Evolutionary conservation across 768 basidiomycete species (phyloP).

Genomic region (Naganishia friedmannii): DNA sequence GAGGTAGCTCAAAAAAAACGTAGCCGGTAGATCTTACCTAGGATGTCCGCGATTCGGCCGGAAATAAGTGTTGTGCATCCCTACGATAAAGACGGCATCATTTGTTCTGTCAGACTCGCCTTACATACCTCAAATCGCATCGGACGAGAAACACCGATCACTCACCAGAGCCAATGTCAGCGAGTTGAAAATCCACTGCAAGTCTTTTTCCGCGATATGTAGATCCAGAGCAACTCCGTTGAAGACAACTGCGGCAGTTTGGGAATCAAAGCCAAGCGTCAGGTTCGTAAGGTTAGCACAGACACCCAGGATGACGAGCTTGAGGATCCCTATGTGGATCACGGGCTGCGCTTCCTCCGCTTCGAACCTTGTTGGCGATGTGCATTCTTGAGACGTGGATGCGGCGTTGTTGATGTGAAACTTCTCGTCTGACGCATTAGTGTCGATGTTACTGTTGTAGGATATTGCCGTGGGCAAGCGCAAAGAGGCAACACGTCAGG

Average conservation of each 20-base stretch:
- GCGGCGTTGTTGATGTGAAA: no score
- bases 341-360: not conserved
- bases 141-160: no score
- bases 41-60: not conserved
- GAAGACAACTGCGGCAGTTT: not conserved
- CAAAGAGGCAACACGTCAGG: no score
- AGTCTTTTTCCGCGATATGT: not conserved
- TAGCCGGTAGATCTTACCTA: not conserved
- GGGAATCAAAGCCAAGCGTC: not conserved
- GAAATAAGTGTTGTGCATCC: not conserved
- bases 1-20: no score
- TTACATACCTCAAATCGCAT: no score
- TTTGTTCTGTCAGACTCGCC: no score
- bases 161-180: not conserved
- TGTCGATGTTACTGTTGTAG: no score
- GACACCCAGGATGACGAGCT: not conserved
- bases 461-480: no score
- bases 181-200: slow-evolving; percentile 16
- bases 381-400: not conserved
- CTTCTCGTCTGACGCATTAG: no score
- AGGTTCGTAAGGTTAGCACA: not conserved
- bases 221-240: not conserved
- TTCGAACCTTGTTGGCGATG: not conserved
- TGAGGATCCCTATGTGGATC: not conserved
- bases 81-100: no score